Evolutionary conservation across 345 rosid species (phyloP), one percentile per base, ranked within the genome.

Genomic region (Citrus cavaleriei): DNA sequence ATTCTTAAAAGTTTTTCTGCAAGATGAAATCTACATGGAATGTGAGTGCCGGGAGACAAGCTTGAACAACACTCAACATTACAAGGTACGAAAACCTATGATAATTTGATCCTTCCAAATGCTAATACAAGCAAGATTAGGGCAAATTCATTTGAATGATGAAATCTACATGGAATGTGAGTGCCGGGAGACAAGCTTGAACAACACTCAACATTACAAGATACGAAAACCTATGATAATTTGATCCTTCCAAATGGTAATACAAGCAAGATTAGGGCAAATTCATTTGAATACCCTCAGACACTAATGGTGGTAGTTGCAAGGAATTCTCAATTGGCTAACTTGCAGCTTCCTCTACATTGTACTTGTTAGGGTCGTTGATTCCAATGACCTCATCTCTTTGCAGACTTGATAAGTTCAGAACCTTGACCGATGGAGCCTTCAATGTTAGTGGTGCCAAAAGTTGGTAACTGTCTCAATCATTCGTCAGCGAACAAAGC

Each of bases 401-500:
- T 63, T 74, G 32, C 46, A 49, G 28, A 70, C 40, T 42, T 71
- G 57, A 55, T 58, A 35, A 66, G 55, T 21, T 12, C 55, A 69
- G 63, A 42, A 24, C 63, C 21, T 21, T 35, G 75, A 65, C 75
- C 40, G 58, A 70, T 7, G 46, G 32, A 70, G 59, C 24, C 25
- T 14, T n/a, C 65, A 22, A 68, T 8, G 67, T 81, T 72, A 28
- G 19, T 10, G 70, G 55, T 27, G 68, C 46, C 68, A 60, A 78
- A 76, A 27, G 7, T 64, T 70, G 58, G n/a, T 18, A 21, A 27
- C 68, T 19, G 16, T 25, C 12, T 57, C 66, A 51, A 68, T 87
- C 83, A 85, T 25, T 84, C 88, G 67, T 85, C 79, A 54, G 37
- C 40, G 84, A 89, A 96, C 88, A 93, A 79, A 70, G 88, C 81